Evolutionary conservation across 202 grass and related monocot genomes (phyloP).

Genomic region (Panicum virgatum): DNA sequence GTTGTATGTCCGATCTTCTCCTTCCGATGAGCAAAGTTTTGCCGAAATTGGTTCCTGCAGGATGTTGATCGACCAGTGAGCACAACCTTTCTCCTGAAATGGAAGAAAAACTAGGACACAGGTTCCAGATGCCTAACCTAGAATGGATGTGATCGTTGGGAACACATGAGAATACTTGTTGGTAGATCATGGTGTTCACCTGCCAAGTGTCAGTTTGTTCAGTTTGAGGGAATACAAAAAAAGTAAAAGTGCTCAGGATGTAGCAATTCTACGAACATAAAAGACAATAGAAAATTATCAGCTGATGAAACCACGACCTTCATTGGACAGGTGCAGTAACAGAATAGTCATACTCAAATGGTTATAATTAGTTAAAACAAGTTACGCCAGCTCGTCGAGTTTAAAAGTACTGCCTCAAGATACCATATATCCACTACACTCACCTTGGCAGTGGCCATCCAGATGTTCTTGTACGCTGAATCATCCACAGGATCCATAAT

Average conservation of each 20-base stretch:
- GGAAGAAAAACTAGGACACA: not conserved
- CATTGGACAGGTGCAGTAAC: not conserved
- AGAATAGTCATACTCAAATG: not conserved
- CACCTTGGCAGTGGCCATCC: slow-evolving; percentile 86
- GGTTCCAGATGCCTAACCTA: slow-evolving; percentile 41
- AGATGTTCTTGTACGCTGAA: slow-evolving; percentile 66
- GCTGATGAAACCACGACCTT: not conserved
- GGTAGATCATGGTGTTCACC: slow-evolving; percentile 76
- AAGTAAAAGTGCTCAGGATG: not conserved
- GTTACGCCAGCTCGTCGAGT: not conserved
- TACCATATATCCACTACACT: slow-evolving; percentile 9
- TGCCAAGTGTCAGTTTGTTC: slow-evolving; percentile 45
- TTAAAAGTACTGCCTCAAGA: slow-evolving; percentile 1
- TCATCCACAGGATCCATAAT: slow-evolving; percentile 72
- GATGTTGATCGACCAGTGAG: not conserved
- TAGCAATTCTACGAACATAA: not conserved
- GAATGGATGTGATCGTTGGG: slow-evolving; percentile 75
- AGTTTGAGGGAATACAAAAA: not conserved
- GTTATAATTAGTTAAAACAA: slow-evolving; percentile 16
- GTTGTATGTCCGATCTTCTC: slow-evolving; percentile 73
- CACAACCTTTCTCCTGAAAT: not conserved
- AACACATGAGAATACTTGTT: slow-evolving; percentile 75
- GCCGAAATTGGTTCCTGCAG: slow-evolving; percentile 60
- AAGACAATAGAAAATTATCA: slow-evolving; percentile 17
- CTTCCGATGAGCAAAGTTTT: slow-evolving; percentile 59